A percentile compares a stretch with the other conserved stretches of the same genome.
These are phyloP conservation scores for Brasilioporus rufonigricans DNA, from an alignment of 768 basidiomycete genomes.

Conservation along the genomic window DNA sequence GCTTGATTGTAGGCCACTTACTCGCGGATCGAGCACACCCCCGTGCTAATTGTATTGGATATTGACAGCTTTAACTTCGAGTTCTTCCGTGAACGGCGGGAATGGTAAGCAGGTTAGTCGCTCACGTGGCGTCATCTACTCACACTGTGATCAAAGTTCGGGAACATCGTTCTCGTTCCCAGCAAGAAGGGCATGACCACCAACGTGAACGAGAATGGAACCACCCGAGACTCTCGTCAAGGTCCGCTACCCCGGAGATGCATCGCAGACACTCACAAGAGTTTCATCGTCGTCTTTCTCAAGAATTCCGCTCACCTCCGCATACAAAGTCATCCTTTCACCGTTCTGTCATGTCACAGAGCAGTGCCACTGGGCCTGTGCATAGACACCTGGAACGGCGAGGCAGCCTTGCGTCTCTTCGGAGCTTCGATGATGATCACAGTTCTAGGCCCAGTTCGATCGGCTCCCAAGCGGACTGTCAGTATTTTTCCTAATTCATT, in stretches of 20 bases:
- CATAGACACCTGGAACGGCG: conserved; percentile 22
- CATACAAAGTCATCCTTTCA: conserved; percentile 21
- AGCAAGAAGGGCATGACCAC: conserved; percentile 30
- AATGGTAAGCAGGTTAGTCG: conserved; percentile 23
- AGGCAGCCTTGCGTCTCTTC: conserved; percentile 41
- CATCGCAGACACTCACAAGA: conserved; percentile 29
- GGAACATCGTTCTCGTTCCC: conserved; percentile 24
- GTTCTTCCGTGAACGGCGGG: conserved; percentile 18
- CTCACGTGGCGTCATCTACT: neutral
- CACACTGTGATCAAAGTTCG: conserved; percentile 20
- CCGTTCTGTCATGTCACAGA: conserved; percentile 12
- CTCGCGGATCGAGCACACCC: neutral
- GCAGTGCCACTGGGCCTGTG: conserved; percentile 2
- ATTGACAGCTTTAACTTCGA: conserved; percentile 28
- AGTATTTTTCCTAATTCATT: conserved; percentile 21
- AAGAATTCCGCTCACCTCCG: conserved; percentile 28
- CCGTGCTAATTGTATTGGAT: neutral
- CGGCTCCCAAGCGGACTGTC: conserved; percentile 53
- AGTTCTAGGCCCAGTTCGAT: conserved; percentile 45
- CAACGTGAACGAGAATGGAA: conserved; percentile 54
- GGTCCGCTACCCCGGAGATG: conserved; percentile 24
- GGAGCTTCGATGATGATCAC: conserved; percentile 39
- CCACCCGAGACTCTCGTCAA: conserved; percentile 27
- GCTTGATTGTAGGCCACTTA: conserved; percentile 16
- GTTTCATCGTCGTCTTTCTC: conserved; percentile 25